Conservation (phyloP, 805 yeast genomes). For the Candida koratica region DNA sequence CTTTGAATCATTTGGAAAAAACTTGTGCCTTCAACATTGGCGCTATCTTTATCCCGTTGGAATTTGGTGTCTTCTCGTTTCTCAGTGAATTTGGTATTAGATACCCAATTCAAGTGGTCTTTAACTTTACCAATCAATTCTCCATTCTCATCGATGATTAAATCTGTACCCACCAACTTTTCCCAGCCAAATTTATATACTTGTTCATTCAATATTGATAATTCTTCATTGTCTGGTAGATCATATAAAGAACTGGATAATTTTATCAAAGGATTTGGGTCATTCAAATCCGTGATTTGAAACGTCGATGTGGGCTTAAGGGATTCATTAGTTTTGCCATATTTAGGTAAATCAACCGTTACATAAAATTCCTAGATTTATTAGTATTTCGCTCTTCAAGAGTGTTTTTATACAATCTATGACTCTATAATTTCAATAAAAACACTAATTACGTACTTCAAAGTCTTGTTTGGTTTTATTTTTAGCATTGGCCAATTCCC, state of each 20-base stretch:
- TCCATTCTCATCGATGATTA: conserved; percentile 42
- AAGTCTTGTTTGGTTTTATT: conserved; percentile 17
- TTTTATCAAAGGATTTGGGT: conserved; percentile 33
- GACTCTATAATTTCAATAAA: conserved; percentile 2
- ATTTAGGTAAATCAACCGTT: conserved; percentile 30
- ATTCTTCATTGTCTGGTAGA: conserved; percentile 21
- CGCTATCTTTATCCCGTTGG: conserved; percentile 17
- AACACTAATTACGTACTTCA: conserved; percentile 20
- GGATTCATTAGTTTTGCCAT: conserved; percentile 16
- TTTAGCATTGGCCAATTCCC: conserved; percentile 46
- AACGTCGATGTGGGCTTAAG: conserved; percentile 40
- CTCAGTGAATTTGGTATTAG: conserved; percentile 22
- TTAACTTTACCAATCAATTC: conserved; percentile 37
- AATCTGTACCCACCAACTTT: conserved; percentile 71
- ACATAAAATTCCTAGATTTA: conserved; percentile 29
- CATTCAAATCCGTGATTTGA: conserved; percentile 34
- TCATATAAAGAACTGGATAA: conserved; percentile 30
- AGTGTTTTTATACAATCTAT: conserved; percentile 3
- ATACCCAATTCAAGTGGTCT: conserved; percentile 35
- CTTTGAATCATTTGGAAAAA: conserved; percentile 11
- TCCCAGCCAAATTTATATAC: conserved; percentile 76
- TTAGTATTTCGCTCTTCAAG: conserved; percentile 18
- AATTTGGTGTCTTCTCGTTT: conserved; percentile 16
- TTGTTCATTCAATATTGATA: conserved; percentile 38
- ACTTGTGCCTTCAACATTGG: conserved; percentile 15